A percentile compares a stretch with the other conserved stretches of the same genome.
Conservation (phyloP, 805 yeast genomes). For the Tetrapisispora phaffii region DNA sequence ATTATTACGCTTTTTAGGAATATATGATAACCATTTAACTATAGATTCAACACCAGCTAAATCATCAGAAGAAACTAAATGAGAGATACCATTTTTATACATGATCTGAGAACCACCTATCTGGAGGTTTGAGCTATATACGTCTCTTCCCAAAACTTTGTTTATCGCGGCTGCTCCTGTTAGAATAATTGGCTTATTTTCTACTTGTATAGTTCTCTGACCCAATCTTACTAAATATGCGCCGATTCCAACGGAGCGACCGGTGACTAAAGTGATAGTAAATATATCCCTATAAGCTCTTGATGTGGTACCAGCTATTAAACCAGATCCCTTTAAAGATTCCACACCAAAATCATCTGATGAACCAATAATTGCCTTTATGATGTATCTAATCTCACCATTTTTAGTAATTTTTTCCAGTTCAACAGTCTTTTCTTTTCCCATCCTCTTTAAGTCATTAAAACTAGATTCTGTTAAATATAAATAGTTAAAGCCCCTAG, state of each 20-base stretch:
- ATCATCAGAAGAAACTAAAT: constrained; percentile 89
- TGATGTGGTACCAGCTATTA: constrained; percentile 97
- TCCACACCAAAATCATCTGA: constrained; percentile 98
- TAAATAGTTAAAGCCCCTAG: constrained; percentile 83
- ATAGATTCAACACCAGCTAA: constrained; percentile 92
- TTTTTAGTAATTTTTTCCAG: constrained; percentile 74
- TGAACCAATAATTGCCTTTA: constrained; percentile 80
- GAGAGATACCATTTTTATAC: constrained; percentile 98
- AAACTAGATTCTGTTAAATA: constrained; percentile 66
- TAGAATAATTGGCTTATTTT: constrained; percentile 95
- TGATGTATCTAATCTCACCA: constrained; percentile 74
- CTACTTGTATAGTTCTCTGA: constrained; percentile 97
- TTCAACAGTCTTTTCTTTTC: constrained; percentile 50
- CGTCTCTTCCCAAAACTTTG: constrained; percentile 93
- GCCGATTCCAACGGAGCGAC: constrained; percentile 99
- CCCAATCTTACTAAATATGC: constrained; percentile 97
- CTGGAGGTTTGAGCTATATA: constrained; percentile 91
- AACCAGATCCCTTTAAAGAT: constrained; percentile 94
- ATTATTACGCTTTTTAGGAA: constrained; percentile 80
- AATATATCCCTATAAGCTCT: constrained; percentile 95
- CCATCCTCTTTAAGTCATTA: constrained; percentile 45
- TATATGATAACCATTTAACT: constrained; percentile 88
- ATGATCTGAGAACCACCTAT: constrained; percentile 98
- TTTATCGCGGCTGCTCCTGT: constrained; percentile 99
- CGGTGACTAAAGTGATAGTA: constrained; percentile 94